A percentile compares a stretch with the other conserved stretches of the same genome.
These are phyloP conservation scores for Pseudogymnoascus sp. DNA, from an alignment of 2,329 filamentous ascomycete species.

Conservation along the genomic window DNA sequence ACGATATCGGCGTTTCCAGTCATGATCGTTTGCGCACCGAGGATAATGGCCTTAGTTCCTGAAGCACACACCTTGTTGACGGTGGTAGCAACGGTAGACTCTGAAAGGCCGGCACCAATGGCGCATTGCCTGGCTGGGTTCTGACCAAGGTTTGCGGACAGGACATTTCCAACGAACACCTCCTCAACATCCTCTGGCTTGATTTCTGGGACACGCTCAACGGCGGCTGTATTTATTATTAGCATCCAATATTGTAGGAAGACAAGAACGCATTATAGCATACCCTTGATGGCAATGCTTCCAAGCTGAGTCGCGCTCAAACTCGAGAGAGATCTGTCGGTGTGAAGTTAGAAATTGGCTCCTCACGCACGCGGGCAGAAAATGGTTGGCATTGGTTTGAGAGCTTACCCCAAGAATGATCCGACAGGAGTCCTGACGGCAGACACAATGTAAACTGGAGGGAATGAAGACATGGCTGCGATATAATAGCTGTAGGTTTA, in stretches of 20 bases:
- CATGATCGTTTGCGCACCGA: slow-evolving; percentile 95
- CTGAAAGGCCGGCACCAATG: slow-evolving; percentile 75
- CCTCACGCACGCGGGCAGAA: slow-evolving; percentile 41
- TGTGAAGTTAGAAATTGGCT: slow-evolving; percentile 15
- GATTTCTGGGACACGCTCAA: slow-evolving; percentile 78
- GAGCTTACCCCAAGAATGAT: slow-evolving; percentile 79
- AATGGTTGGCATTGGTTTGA: slow-evolving; percentile 46
- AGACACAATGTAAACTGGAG: slow-evolving; percentile 93
- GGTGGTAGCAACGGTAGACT: slow-evolving; percentile 77
- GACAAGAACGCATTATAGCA: slow-evolving; percentile 1
- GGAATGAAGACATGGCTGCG: slow-evolving; percentile 65
- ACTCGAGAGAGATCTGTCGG: slow-evolving; percentile 72
- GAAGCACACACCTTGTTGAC: slow-evolving; percentile 99
- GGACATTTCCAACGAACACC: slow-evolving; percentile 96
- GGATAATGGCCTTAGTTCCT: slow-evolving; percentile 84
- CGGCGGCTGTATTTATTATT: slow-evolving; percentile 48
- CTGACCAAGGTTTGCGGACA: slow-evolving; percentile 92
- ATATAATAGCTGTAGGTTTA: neutral
- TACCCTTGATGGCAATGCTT: slow-evolving; percentile 87
- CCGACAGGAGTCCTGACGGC: slow-evolving; percentile 84
- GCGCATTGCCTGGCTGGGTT: slow-evolving; percentile 94
- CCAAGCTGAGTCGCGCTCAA: slow-evolving; percentile 82
- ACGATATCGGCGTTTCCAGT: slow-evolving; percentile 89
- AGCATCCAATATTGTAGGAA: slow-evolving; percentile 11
- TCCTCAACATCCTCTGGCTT: slow-evolving; percentile 88